Base-by-base conservation (phyloP, 2,329 filamentous ascomycete genomes). In the Diaporthe eres region DNA sequence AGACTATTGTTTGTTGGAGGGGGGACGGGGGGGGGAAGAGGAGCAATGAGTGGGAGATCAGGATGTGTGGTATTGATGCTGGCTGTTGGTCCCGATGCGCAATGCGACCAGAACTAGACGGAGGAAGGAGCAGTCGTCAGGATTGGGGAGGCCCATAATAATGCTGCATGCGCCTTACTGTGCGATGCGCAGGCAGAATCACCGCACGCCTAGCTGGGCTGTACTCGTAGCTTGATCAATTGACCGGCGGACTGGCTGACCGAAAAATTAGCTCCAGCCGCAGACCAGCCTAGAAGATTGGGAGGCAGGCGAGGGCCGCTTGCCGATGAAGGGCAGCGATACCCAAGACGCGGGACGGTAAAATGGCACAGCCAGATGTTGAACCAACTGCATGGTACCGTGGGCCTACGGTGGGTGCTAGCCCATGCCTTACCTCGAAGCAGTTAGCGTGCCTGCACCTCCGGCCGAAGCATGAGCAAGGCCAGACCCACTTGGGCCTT, bases 311-410 rank as follows among this genome's bases (percentile, higher is more conserved):
- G n/a, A 28, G n/a, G 13, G 37, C 31, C 58, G 58, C 19, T 42
- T 61, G 58, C 55, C 55, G 55, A 37, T 10, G 6, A 25, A 8
- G 34, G 34, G 28, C 28, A 19, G 58, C 37, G 58, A 61, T 17
- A 15, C 42, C 37, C 60, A 4, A n/a, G 51, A 49, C 19, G 17
- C 47, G n/a, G 47, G 47, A 19, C 58, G 8, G 22, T 17, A 44
- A 44, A 44, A 63, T 39, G 60, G 13, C 15, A 65, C 22, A 22
- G 65, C 34, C 65, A 55, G 19, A 25, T 34, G 65, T 22, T 55
- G 65, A 53, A 70, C 65, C 51, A 70, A 68, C 65, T 28, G 49
- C 65, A 42, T 39, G 51, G 34, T 55, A 70, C 49, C 37, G 51
- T 55, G 49, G 34, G 44, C 4, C 25, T 31, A 8, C 12, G 5